Conservation (phyloP, 2,329 filamentous ascomycete species). For the Gremmenia infestans region DNA sequence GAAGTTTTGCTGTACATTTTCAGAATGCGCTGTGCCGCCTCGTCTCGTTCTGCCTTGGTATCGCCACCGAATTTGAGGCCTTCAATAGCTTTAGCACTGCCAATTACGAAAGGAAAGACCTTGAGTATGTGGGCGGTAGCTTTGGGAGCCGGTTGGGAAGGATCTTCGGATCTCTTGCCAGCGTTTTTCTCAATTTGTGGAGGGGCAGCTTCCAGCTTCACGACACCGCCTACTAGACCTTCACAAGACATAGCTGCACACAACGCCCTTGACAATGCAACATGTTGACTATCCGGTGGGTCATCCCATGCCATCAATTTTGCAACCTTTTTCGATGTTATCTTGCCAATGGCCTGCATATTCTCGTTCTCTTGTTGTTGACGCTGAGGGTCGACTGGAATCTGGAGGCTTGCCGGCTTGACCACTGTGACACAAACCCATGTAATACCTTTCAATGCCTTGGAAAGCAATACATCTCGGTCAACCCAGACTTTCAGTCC, state of each 20-base stretch:
- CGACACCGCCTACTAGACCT: constrained; percentile 76
- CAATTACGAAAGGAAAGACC: constrained; percentile 70
- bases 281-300: constrained; percentile 74
- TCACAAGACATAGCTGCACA: constrained; percentile 68
- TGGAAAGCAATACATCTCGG: constrained; percentile 65
- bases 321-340: constrained; percentile 67
- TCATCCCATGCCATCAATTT: constrained; percentile 76
- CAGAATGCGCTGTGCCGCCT: constrained; percentile 65
- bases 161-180: constrained; percentile 11
- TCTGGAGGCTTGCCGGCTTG: constrained; percentile 70
- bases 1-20: constrained; percentile 61
- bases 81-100: constrained; percentile 50
- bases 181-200: constrained; percentile 22
- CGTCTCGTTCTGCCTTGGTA: constrained; percentile 76
- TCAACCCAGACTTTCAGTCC: constrained; percentile 81
- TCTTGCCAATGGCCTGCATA: constrained; percentile 49
- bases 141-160: constrained; percentile 58
- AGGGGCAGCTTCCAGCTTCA: constrained; percentile 81
- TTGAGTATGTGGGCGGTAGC: constrained; percentile 53
- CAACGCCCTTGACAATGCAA: constrained; percentile 71
- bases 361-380: constrained; percentile 64
- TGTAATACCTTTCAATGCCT: constrained; percentile 67
- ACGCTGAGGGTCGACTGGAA: constrained; percentile 63
- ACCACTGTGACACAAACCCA: constrained; percentile 85
- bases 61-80: constrained; percentile 85